Evolutionary conservation across 352 stramenopile genomes (phyloP), one percentile per base, ranked within the genome.

Genomic region (Pythium dissimile): DNA sequence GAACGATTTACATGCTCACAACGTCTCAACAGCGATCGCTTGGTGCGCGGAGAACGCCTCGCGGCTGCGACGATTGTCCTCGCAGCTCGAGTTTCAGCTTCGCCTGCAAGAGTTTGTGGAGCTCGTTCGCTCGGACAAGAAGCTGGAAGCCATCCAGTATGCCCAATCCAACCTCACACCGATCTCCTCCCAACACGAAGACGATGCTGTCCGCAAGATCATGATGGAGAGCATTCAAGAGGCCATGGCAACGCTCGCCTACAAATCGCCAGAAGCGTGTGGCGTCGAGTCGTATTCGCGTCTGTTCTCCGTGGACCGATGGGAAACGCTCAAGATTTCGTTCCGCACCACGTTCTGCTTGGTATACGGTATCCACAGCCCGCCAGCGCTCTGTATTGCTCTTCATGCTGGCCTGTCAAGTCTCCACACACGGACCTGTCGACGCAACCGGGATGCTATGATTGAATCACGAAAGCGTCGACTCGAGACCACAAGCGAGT

Each of bases 41-140:
- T 94, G 84, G 84, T 94, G 84, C 52, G 68, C 59, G 2, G 73
- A 85, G 31, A 92, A 94, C 59, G 84, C 65, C 11, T 84, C 84
- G 20, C 77, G 84, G 3, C 55, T 94, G 26, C 77, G 84, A 35
- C 81, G 84, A 15, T 53, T 94, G 15, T 74, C 84, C 46, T 91
- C 84, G 6, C 66, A 62, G 18, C 42, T 94, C n/a, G 80, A 91
- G 49, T 90, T 94, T 34, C 76, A 79, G 9, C 43, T 94, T 28
- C 71, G 84, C 8, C 48, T 92, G 26, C 84, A 94, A 57, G 77
- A 86, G 52, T 88, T 92, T 57, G 65, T 94, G 20, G 84, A 92
- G 55, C 64, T 86, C n/a, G 79, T 92, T n/a, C 84, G 84, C 44
- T 70, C 71, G 3, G 71, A 72, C 46, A 82, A 89, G 54, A 75